A percentile compares a stretch with the other conserved stretches of the same genome.
Evolutionary conservation across 352 stramenopile species (phyloP).

Genomic region (Phytophthora brassicae): DNA sequence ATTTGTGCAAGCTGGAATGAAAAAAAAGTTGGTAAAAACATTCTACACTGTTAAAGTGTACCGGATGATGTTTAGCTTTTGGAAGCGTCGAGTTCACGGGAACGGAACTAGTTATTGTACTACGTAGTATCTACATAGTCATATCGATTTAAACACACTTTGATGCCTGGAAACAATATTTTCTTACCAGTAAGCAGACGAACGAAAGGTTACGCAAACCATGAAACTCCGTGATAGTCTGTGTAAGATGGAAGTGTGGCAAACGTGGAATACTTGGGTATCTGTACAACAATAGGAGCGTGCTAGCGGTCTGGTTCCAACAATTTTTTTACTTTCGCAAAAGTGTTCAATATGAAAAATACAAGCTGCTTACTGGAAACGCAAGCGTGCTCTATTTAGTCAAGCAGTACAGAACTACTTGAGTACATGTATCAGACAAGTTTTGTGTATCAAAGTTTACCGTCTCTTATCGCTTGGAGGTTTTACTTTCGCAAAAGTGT

Average conservation of each 20-base stretch:
- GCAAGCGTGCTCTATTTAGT: conserved; percentile 13
- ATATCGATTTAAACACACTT: conserved; percentile 47
- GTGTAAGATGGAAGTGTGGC: conserved; percentile 32
- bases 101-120: too few species aligned
- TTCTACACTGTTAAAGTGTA: conserved; percentile 15
- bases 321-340: conserved; percentile 41
- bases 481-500: conserved; percentile 45
- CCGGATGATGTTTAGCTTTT: conserved; percentile 10
- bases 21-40: conserved; percentile 6
- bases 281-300: conserved; percentile 17
- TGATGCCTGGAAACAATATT: conserved; percentile 43
- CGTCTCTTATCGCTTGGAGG: conserved; percentile 9
- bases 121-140: too few species aligned
- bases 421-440: conserved; percentile 2
- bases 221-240: conserved; percentile 35
- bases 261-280: conserved; percentile 38
- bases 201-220: conserved; percentile 27
- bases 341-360: conserved; percentile 37
- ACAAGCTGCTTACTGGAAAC: conserved; percentile 18
- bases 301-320: conserved; percentile 37
- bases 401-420: conserved; percentile 16
- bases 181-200: conserved; percentile 26
- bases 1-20: conserved; percentile 9
- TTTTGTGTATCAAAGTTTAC: conserved; percentile 6
- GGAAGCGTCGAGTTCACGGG: conserved; percentile 28